phyloP scores from a whole-genome alignment of 2,329 filamentous ascomycete genomes.

The Pseudocercospora musae region DNA sequence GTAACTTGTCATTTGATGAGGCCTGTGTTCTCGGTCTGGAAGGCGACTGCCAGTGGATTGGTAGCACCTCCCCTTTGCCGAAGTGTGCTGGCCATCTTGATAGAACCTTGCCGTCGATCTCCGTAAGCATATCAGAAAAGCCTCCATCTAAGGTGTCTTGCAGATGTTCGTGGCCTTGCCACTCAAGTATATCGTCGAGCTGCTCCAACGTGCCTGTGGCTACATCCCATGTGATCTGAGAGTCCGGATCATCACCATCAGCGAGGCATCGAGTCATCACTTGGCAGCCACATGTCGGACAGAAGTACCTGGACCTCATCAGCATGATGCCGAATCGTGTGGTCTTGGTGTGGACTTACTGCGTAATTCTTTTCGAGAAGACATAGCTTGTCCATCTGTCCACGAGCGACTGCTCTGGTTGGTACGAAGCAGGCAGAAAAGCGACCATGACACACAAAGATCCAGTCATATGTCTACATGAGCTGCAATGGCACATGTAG shows the following conservation, averaged over 20 bases:
- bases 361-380: conserved; percentile 41
- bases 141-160: conserved; percentile 40
- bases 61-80: conserved; percentile 20
- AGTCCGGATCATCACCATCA: conserved; percentile 23
- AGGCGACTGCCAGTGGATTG: conserved; percentile 26
- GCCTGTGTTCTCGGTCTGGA: not conserved
- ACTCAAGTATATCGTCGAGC: conserved; percentile 32
- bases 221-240: conserved; percentile 27
- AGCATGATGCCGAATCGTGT: not conserved
- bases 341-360: not conserved
- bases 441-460: conserved; percentile 46
- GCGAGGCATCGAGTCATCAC: conserved; percentile 23
- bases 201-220: conserved; percentile 33
- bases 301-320: conserved; percentile 43
- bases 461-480: conserved; percentile 50
- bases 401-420: conserved; percentile 28
- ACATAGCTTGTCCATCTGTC: conserved; percentile 43
- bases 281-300: conserved; percentile 50
- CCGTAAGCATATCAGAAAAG: conserved; percentile 34
- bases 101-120: conserved; percentile 26
- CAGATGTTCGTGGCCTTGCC: conserved; percentile 34
- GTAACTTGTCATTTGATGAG: conserved; percentile 31
- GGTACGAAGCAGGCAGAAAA: conserved; percentile 37
- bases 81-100: conserved; percentile 28
- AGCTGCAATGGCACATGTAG: conserved; percentile 52